Evolutionary conservation across 768 basidiomycete species (phyloP), one percentile per base, ranked within the genome.

Genomic region (Dioszegia aurantiaca): DNA sequence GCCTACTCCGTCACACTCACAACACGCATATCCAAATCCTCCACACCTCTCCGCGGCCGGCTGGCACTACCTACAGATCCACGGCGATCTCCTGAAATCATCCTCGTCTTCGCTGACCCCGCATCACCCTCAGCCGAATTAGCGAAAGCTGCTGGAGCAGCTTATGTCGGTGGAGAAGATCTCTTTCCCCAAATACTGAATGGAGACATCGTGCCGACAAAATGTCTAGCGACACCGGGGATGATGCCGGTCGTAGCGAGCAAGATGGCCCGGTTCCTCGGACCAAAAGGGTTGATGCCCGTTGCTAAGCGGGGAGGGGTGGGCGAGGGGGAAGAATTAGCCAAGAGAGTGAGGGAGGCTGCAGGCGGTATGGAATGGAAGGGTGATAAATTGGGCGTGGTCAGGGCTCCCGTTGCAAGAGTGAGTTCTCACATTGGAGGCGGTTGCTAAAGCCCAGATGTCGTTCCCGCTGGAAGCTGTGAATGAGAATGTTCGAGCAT

Each of bases 211-310:
- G 81, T 83, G 61, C 91, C 88, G 4, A 90, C 89, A 14, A 86
- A 88, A 43, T 87, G 92, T 65, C 82, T 98, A 26, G 88, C 87
- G 53, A 89, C 89, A 0, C 85, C 89, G 2, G 82, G 84, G 14
- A 84, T 94, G 69, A 83, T 91, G 54, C 83, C 84, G 43, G 78
- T 85, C 30, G 89, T 98, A 61, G 86, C 87, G 12, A 65, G 87
- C 4, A 86, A 83, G 69, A 82, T 98, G 2, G 92, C 85, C 75
- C 79, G 89, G 79, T 78, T 87, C 77, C 80, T 88, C 78, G 78
- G 94, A 67, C 93, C 91, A 40, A 84, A 89, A 52, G 94, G 94
- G 56, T 79, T 98, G 43, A 95, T 99, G 93, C 95, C 95, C 11
- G 88, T 89, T 6, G 89, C 87, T 61, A 86, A 92, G 75, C 83